phyloP scores from a whole-genome alignment of 2,329 filamentous ascomycete genomes.

The Trichoderma semiorbis region DNA sequence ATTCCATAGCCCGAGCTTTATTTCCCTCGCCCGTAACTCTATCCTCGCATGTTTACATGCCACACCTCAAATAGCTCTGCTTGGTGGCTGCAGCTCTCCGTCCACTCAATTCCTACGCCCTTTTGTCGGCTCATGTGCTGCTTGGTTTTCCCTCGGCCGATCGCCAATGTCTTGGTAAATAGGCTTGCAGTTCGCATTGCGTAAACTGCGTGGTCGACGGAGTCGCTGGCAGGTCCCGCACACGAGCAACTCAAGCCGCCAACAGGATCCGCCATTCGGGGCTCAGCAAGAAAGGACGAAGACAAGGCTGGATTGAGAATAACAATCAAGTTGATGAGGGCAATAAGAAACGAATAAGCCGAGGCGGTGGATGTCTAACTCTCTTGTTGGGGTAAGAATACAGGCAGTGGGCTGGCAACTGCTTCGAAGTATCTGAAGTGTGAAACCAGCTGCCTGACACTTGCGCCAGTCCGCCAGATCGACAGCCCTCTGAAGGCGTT shows the following conservation, averaged over 20 bases:
- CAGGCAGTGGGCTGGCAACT: neutral
- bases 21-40: neutral
- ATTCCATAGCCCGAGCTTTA: neutral
- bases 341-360: neutral
- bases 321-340: neutral
- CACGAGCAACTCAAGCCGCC: neutral
- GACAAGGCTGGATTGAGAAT: neutral
- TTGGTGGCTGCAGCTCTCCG: neutral
- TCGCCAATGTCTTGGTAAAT: constrained; percentile 7
- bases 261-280: neutral
- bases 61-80: neutral
- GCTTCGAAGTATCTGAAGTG: neutral
- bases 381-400: neutral
- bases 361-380: neutral
- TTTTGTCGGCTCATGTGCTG: neutral
- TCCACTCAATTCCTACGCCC: neutral
- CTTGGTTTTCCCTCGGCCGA: neutral
- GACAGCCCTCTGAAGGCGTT: neutral
- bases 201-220: neutral
- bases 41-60: neutral
- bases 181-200: neutral
- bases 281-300: neutral
- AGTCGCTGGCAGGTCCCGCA: neutral
- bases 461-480: neutral
- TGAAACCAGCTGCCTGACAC: constrained; percentile 1